These are phyloP conservation scores for Drosera spatulata DNA, from an alignment of 179 eudicot genomes.

Conservation along the genomic window DNA sequence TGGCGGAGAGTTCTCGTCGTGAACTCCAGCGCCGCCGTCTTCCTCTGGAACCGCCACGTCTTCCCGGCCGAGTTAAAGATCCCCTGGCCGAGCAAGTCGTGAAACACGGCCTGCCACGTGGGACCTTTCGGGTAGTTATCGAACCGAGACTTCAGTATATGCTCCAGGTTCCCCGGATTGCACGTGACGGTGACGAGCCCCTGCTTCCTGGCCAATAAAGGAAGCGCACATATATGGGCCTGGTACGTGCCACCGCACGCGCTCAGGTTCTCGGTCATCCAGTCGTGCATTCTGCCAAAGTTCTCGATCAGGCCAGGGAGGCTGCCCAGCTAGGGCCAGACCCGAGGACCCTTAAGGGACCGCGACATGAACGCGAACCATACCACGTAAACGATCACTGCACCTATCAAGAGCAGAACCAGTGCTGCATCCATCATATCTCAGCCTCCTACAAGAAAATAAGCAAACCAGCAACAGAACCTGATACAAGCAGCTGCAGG, in stretches of 20 bases:
- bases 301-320: conserved; percentile 48
- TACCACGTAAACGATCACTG: conserved; percentile 23
- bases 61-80: conserved; percentile 70
- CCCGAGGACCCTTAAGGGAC: conserved; percentile 41
- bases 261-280: conserved; percentile 61
- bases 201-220: conserved; percentile 39
- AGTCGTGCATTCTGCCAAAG: conserved; percentile 46
- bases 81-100: conserved; percentile 54
- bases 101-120: conserved; percentile 64
- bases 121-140: conserved; percentile 75
- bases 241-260: conserved; percentile 59
- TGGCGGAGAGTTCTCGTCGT: conserved; percentile 50
- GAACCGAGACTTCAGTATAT: conserved; percentile 42
- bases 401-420: conserved; percentile 14
- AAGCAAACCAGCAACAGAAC: background rate
- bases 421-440: conserved; percentile 33
- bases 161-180: conserved; percentile 56
- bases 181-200: conserved; percentile 69
- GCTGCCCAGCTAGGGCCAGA: conserved; percentile 59
- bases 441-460: background rate
- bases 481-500: conserved; percentile 10
- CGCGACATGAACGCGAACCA: conserved; percentile 40
- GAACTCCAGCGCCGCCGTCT: conserved; percentile 62
- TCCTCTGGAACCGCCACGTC: conserved; percentile 67
- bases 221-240: conserved; percentile 40